Evolutionary conservation across 1,284 basidiomycete genomes (phyloP).

Genomic region (Xerocomus tenax): DNA sequence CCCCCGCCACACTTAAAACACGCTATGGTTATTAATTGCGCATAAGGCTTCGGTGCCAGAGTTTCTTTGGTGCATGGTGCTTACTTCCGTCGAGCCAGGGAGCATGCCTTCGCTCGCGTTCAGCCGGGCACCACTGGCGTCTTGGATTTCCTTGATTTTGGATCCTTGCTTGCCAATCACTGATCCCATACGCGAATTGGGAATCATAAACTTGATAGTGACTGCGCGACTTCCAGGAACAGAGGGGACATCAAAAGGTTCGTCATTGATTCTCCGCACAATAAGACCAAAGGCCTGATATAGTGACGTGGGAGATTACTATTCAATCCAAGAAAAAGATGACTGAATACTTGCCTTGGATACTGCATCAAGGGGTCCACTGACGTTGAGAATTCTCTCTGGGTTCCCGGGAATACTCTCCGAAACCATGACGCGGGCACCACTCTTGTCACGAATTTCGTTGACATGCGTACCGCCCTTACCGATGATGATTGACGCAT

Average conservation of each 20-base stretch:
- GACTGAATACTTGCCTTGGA: constrained; percentile 66
- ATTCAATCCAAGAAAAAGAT: background rate
- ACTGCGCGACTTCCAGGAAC: constrained; percentile 96
- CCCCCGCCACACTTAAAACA: constrained; percentile 93
- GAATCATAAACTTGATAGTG: constrained; percentile 99
- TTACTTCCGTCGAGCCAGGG: constrained; percentile 94
- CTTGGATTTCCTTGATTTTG: constrained; percentile 99
- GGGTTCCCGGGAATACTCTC: constrained; percentile 97
- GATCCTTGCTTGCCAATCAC: constrained; percentile 96
- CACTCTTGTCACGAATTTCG: constrained; percentile 96
- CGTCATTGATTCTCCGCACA: constrained; percentile 97
- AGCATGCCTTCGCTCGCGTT: constrained; percentile 98
- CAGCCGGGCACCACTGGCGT: constrained; percentile 90
- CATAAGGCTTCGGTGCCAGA: constrained; percentile 8
- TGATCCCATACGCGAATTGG: constrained; percentile 98
- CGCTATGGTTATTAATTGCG: constrained; percentile 45
- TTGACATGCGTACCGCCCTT: constrained; percentile 95
- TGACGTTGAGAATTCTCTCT: constrained; percentile 95
- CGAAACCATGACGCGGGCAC: constrained; percentile 89
- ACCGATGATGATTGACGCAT: constrained; percentile 98
- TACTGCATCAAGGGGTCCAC: constrained; percentile 94
- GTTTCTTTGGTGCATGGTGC: constrained; percentile 16
- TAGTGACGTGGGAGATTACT: constrained; percentile 5
- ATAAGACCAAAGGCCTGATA: constrained; percentile 93
- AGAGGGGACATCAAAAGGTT: constrained; percentile 95